Base-by-base conservation (phyloP, 257 asterid genomes). In the Solanum etuberosum region DNA sequence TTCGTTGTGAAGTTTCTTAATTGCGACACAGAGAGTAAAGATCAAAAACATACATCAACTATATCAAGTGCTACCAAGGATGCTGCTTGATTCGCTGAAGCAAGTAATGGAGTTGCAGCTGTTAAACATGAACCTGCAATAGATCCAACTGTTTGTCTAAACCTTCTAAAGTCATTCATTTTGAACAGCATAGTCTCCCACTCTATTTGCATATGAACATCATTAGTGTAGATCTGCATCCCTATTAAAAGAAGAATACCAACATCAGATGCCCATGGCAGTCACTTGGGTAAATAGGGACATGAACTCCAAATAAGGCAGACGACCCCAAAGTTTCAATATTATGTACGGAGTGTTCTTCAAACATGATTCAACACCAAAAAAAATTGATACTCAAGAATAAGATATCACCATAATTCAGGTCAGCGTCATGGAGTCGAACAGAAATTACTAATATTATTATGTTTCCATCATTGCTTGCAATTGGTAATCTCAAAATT, bases 121-220 rank as follows among this genome's bases (percentile, higher is more conserved):
- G 88, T 87, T 76, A 96, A 88, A 90, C 99, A 97, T 80, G 99
- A 96, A 83, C 95, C 93, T 4, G 93, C 95, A 76, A 97, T 92
- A 70, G 99, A 94, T 89, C 99, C 99, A 92, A 97, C 96, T 76
- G 92, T 93, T 86, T 93, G 86, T 84, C 99, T 89, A 83, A 92
- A 94, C 90, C 99, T 91, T 93, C 92, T 92, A 82, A 93, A 95
- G 87, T 95, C 95, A 57, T 90, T 96, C 90, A 97, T 93, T 87
- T 92, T 92, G 90, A 93, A 93, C 87, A 95, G 21, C 68, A 93
- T 82, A 48, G 95, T 90, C 88, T 97, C 98, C 97, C 95, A 96
- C 89, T 93, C 91, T 85, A 93, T 91, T 90, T 89, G 91, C 78
- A 63, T 70, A 81, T 90, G 88, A 29, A 82, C 88, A 70, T 87